Base-by-base conservation (phyloP, 768 basidiomycete genomes). In the Calocybe gangraenosa region DNA sequence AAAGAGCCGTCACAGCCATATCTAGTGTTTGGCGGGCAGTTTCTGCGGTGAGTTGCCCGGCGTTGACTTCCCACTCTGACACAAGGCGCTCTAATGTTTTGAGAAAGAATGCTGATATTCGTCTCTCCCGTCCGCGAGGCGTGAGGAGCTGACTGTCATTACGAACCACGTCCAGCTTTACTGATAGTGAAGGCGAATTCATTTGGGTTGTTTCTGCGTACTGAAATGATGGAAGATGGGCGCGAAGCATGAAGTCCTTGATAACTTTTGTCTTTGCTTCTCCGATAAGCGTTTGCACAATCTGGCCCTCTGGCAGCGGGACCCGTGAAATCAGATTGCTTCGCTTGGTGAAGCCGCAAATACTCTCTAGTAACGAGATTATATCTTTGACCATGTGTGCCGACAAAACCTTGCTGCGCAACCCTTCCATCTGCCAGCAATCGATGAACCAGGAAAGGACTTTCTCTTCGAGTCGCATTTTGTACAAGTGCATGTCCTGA, bases 381-480 rank as follows among this genome's bases (percentile, higher is more conserved):
- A 89, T 62, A 58, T 94, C 91, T 19, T 67, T 64, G 20, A 80
- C 66, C 8, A 74, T 70, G 54, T 81, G 71, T 2, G 74, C 61
- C 7, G 82, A 73, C 62, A 83, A 66, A 40, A 68, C 68, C 31
- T 52, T 57, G 61, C 67, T 53, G 56, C 65, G 60, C n/a, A 60
- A 58, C 6, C 58, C 61, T 5, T 56, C 54, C 10, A 73, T 64
- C 30, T 60, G 69, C 87, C 92, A 95, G 37, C 72, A 75, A 47
- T 86, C 85, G 11, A 78, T 63, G 25, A 96, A 64, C 93, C 95
- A 96, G 42, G 69, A 75, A 13, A 93, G 59, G 3, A 89, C 82
- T 58, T 91, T 90, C 58, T 92, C 90, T 60, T 91, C 86, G n/a
- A 95, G 67, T 21, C 83, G 83, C 75, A 92, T 78, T 13, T 86